Evolutionary conservation across 192 early-diverging fungal genomes (phyloP), one percentile per base, ranked within the genome.

Genomic region (Geranomyces michiganensis): DNA sequence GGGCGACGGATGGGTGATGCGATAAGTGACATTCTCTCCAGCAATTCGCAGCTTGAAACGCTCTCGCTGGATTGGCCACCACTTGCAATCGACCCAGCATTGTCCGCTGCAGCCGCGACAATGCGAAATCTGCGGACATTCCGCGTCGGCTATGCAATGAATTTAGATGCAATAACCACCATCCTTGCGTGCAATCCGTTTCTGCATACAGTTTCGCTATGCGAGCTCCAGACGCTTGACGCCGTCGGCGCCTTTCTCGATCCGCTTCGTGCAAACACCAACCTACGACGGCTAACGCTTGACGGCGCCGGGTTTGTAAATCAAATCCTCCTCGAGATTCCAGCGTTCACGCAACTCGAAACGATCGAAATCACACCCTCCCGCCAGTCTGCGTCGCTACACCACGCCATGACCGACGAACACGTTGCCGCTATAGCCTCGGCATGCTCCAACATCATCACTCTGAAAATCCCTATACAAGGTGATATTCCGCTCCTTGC

Each of bases 281-380:
- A 46, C 9, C 67, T 69, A 4, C 56, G 53, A 1, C n/a, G n/a
- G 14, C 56, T 69, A 13, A 55, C 46, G 14, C 56, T 69, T 9
- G 67, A 69, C 41, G 67, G 67, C 56, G 21, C 56, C 31, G 67
- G 67, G 14, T 69, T 69, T 43, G n/a, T 69, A 19, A 26, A n/a
- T 26, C 22, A 33, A 8, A 5, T 69, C 30, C 51, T 69, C 3
- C 67, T 55, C 22, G 17, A 1, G 31, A 43, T 56, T 26, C 21
- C 56, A 30, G 5, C 32, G 1, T 69, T 69, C 26, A 29, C 51
- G 1, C n/a, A 26, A 12, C 44, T 69, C 32, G 14, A 29, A 31
- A 14, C 12, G 1, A 27, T 69, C 26, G 15, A 69, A 31, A 17
- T 59, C 48, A 56, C 67, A 10, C 56, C 67, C 8, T 69, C 56